Percentiles rank a stretch among this genome's conserved stretches.
Conservation (phyloP, 179 eudicot genomes). For the Dionaea muscipula region DNA sequence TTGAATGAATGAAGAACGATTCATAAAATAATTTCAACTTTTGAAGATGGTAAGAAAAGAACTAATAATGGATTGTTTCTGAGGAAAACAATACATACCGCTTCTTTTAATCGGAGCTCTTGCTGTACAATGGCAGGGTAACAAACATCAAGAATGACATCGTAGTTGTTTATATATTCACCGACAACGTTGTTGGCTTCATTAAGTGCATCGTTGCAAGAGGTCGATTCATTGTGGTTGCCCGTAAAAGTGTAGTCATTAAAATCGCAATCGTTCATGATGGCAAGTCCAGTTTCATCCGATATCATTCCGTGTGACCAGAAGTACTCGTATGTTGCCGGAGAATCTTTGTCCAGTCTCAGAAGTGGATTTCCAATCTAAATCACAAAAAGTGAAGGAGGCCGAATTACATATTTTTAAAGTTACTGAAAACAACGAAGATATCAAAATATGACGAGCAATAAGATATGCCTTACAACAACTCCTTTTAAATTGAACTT, state of each 20-base stretch:
- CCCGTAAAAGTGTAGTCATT: slow-evolving; percentile 54
- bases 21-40: background rate
- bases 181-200: slow-evolving; percentile 62
- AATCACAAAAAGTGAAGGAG: background rate
- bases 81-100: slow-evolving; percentile 26
- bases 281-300: slow-evolving; percentile 66
- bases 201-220: slow-evolving; percentile 52
- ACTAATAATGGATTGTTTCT: no score
- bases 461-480: slow-evolving; percentile 42
- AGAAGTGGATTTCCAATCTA: slow-evolving; percentile 98
- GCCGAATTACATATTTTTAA: background rate
- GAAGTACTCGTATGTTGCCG: slow-evolving; percentile 65
- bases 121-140: slow-evolving; percentile 84
- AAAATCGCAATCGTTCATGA: slow-evolving; percentile 73
- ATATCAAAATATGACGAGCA: background rate
- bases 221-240: slow-evolving; percentile 54
- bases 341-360: slow-evolving; percentile 66
- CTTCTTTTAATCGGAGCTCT: slow-evolving; percentile 56
- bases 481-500: slow-evolving; percentile 81
- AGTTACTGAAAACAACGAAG: background rate
- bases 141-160: slow-evolving; percentile 87
- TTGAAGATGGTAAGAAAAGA: no score
- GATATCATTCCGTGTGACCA: slow-evolving; percentile 99
- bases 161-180: slow-evolving; percentile 56
- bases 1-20: no score